Base-by-base conservation (phyloP, 2,329 filamentous ascomycete species). In the Colletotrichum theobromicola region DNA sequence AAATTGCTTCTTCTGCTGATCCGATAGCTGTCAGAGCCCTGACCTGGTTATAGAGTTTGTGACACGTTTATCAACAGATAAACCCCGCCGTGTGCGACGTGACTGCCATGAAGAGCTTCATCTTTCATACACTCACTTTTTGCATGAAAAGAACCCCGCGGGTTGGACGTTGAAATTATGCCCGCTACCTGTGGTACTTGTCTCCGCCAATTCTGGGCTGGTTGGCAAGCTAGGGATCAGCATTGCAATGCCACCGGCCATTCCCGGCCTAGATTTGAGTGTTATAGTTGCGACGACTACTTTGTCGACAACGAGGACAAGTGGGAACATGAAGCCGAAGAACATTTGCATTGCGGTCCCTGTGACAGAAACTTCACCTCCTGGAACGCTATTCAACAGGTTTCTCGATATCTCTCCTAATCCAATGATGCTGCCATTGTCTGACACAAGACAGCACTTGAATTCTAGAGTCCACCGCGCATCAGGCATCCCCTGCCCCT, bases 401-500 rank as follows among this genome's bases (percentile, higher is more conserved):
- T 67, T 13, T 37, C 7, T 28, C 15, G 21, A 13, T 21, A 26
- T 18, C 24, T 8, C 2, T 32, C 46, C 32, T 10, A n/a, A 10
- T 16, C 28, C 10, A 2, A 18, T n/a, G 18, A 30, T 60, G 57
- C 57, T 34, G 42, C 42, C n/a, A 50, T 50, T 60, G 6, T 15
- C 50, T 53, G 35, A 35, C 60, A 32, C 26, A 26, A 8, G 13
- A 18, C 75, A 92, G 90, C 91, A 93, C 75, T 82, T 90, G 4
- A 88, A 88, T 30, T 92, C 90, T 0, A 82, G 82, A 7, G 78
- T 80, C 60, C 91, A 93, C 77, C 83, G 83, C 1, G 86, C 87
- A 68, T 72, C 62, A 1, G 80, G 80, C 3, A 79, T 91, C 9
- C 1, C 53, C 0, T 94, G 92, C 65, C 91, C 88, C 0, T 93